A percentile compares a stretch with the other conserved stretches of the same genome.
These are phyloP conservation scores for Euphorbia lathyris DNA, from an alignment of 345 rosid species.

Conservation along the genomic window DNA sequence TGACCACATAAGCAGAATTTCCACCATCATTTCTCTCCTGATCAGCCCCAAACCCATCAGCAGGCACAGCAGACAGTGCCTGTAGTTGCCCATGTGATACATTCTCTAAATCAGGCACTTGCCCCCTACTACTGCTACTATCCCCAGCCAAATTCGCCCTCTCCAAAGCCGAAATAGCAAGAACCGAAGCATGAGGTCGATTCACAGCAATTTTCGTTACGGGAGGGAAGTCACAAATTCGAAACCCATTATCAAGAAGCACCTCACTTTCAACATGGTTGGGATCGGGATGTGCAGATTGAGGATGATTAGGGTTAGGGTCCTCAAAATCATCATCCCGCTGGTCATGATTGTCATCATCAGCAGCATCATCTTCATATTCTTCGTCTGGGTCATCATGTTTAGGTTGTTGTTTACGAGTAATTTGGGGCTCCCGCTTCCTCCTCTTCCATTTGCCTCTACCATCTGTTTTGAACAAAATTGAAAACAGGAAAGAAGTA, in stretches of 20 bases:
- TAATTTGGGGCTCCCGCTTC: constrained; percentile 51
- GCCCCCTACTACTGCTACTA: constrained; percentile 17
- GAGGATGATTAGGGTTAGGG: constrained; percentile 31
- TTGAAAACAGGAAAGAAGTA: too few relatives aligned
- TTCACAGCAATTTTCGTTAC: constrained; percentile 60
- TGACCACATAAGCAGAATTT: constrained; percentile 48
- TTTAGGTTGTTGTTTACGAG: constrained; percentile 43
- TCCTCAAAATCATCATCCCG: constrained; percentile 36
- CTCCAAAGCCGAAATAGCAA: constrained; percentile 59
- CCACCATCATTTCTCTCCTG: constrained; percentile 53
- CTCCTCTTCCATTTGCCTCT: constrained; percentile 84
- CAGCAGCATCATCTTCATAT: constrained; percentile 37
- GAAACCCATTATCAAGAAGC: constrained; percentile 47
- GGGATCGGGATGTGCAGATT: constrained; percentile 9
- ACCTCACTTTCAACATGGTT: constrained; percentile 40
- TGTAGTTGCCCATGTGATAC: constrained; percentile 71
- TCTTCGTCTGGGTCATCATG: constrained; percentile 54
- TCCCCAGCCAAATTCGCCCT: constrained; percentile 57
- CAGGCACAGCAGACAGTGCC: constrained; percentile 68
- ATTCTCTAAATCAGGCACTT: constrained; percentile 44
- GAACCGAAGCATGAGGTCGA: constrained; percentile 69
- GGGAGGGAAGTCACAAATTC: constrained; percentile 67
- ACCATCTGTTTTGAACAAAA: constrained; percentile 43
- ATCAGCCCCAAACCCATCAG: constrained; percentile 46
- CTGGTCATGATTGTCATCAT: constrained; percentile 33